Evolutionary conservation across 2,329 filamentous ascomycete species (phyloP).

Genomic region (Pestalotiopsis sp.): DNA sequence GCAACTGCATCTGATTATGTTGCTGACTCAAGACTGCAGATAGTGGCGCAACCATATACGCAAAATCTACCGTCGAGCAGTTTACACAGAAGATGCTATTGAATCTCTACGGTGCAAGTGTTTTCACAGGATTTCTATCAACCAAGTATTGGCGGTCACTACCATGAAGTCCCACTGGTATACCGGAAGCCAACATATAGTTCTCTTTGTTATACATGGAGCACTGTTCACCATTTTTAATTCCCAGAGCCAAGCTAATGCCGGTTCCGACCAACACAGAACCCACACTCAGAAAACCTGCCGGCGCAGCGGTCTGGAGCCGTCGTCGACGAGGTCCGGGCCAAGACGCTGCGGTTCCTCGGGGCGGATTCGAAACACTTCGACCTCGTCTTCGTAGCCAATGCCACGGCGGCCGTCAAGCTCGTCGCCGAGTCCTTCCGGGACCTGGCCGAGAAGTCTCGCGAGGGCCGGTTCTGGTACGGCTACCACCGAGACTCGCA

Average conservation of each 20-base stretch:
- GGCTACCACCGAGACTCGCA: slow-evolving; percentile 64
- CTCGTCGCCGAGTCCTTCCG: slow-evolving; percentile 60
- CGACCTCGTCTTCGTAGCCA: slow-evolving; percentile 80
- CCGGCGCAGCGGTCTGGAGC: slow-evolving; percentile 61
- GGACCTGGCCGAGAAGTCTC: slow-evolving; percentile 51
- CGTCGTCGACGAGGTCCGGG: slow-evolving; percentile 57
- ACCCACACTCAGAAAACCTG: slow-evolving; percentile 67
- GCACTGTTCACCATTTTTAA: too few relatives aligned
- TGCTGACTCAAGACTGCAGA: slow-evolving; percentile 25
- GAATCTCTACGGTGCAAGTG: slow-evolving; percentile 55
- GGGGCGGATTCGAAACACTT: slow-evolving; percentile 61
- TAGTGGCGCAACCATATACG: slow-evolving; percentile 59
- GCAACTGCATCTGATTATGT: background rate
- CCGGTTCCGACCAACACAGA: slow-evolving; percentile 29
- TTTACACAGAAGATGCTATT: slow-evolving; percentile 58
- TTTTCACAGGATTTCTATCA: background rate
- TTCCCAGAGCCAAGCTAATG: background rate
- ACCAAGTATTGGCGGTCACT: too few relatives aligned
- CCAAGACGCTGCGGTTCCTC: slow-evolving; percentile 58
- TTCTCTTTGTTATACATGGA: too few relatives aligned
- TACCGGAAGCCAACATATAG: too few relatives aligned
- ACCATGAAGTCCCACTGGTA: too few relatives aligned
- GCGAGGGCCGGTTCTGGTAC: slow-evolving; percentile 54
- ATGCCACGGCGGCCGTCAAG: slow-evolving; percentile 90
- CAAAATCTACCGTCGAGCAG: slow-evolving; percentile 57